Conservation (phyloP, 2,329 filamentous ascomycete genomes). For the Emydomyces testavorans region DNA sequence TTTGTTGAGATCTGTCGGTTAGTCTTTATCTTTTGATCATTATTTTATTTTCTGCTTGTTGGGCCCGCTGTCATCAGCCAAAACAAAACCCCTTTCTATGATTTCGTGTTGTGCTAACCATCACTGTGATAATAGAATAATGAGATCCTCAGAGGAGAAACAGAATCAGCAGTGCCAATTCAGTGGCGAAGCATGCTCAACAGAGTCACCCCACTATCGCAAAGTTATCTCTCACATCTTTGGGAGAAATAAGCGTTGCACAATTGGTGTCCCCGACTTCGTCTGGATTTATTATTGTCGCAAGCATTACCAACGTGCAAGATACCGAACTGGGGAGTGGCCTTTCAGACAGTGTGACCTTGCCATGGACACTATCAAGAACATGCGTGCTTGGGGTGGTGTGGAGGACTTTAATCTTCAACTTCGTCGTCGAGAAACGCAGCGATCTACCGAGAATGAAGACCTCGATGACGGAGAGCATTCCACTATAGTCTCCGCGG, state of each 20-base stretch:
- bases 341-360: slow-evolving; percentile 52
- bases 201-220: slow-evolving; percentile 42
- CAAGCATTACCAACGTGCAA: slow-evolving; percentile 68
- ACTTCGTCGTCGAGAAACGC: slow-evolving; percentile 50
- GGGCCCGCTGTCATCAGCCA: background rate
- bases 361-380: slow-evolving; percentile 50
- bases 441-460: slow-evolving; percentile 8
- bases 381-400: slow-evolving; percentile 52
- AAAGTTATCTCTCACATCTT: slow-evolving; percentile 76
- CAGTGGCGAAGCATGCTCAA: slow-evolving; percentile 18
- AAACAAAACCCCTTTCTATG: background rate
- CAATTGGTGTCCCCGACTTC: slow-evolving; percentile 54
- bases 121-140: background rate
- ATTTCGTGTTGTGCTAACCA: background rate
- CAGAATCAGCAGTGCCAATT: slow-evolving; percentile 16
- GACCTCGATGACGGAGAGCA: background rate
- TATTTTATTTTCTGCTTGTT: background rate
- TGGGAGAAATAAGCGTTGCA: slow-evolving; percentile 69
- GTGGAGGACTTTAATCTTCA: slow-evolving; percentile 51
- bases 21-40: background rate
- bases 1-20: background rate
- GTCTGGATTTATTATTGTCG: slow-evolving; percentile 70
- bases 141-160: background rate
- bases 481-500: background rate
- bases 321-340: slow-evolving; percentile 54